Evolutionary conservation across 2,329 filamentous ascomycete genomes (phyloP), one percentile per base, ranked within the genome.

Genomic region (Venturia carpophila): DNA sequence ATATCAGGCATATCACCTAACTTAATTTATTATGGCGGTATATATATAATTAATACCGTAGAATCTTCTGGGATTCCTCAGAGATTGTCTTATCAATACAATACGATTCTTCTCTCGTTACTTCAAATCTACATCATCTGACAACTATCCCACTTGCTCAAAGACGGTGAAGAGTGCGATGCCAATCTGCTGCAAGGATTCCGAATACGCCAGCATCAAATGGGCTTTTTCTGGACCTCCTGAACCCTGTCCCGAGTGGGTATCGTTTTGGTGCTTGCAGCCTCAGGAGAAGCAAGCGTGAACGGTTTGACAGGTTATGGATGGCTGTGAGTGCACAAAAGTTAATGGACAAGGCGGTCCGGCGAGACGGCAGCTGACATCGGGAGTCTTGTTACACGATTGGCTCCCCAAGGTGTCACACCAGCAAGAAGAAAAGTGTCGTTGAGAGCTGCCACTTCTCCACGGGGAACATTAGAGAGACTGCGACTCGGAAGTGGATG

Each of bases 371-470:
- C 49, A 55, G 13, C 30, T 34, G 15, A 19, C 49, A 15, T 17
- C 49, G 27, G 24, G 49, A 10, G 49, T 27, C 9, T 27, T 24
- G 7, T 39, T 10, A 58, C 19, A 58, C 30, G 52, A 58, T 34
- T n/a, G 30, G 30, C 27, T 58, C 47, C n/a, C 2, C 7, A 24
- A 21, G n/a, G 45, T 56, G 27, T 1, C 24, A 56, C 10, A 30
- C 17, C 49, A 19, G 7, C 24, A 41, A 5, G 39, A 15, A 41
- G 30, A 41, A 41, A 4, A 2, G 49, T 24, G 5, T 17, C 34
- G 49, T 56, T 56, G 49, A 55, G 24, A 55, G 15, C 34, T 55
- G 49, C 49, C 49, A 55, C 27, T 55, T 55, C 45, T 47, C 19
- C 45, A n/a, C 17, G 45, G 45, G 45, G 19, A 47, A 56, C 13